These are phyloP conservation scores for Sherardia arvensis DNA, from an alignment of 257 asterid genomes.

Conservation along the genomic window DNA sequence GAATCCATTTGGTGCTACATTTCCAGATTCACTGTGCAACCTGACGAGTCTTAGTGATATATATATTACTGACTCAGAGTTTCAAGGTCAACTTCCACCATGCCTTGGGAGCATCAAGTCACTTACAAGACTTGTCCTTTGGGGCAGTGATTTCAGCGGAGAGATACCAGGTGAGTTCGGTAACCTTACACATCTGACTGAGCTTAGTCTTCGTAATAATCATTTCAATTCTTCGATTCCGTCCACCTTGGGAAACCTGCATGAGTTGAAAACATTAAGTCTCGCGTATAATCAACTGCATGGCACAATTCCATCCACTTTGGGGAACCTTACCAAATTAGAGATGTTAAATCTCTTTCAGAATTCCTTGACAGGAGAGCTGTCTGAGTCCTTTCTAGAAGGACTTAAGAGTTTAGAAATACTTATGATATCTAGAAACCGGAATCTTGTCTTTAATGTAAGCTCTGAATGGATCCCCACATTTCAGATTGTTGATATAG, in stretches of 20 bases:
- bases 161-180: not conserved
- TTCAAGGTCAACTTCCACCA: not conserved
- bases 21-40: not conserved
- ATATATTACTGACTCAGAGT: not conserved
- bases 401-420: not conserved
- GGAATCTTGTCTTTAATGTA: not conserved
- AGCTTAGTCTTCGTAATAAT: not conserved
- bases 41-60: not conserved
- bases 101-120: not conserved
- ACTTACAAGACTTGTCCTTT: not conserved
- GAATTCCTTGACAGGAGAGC: slow-evolving; percentile 1
- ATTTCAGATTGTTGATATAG: slow-evolving; percentile 8
- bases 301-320: not conserved
- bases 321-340: not conserved
- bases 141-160: not conserved
- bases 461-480: slow-evolving; percentile 23
- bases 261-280: not conserved
- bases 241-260: not conserved
- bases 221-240: not conserved
- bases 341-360: not conserved
- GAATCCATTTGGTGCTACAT: not conserved
- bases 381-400: slow-evolving; percentile 7
- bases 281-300: not conserved
- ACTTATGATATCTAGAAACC: not conserved
- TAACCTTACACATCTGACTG: not conserved